These are phyloP conservation scores for Inosperma sp. DNA, from an alignment of 768 basidiomycete species.

Conservation along the genomic window DNA sequence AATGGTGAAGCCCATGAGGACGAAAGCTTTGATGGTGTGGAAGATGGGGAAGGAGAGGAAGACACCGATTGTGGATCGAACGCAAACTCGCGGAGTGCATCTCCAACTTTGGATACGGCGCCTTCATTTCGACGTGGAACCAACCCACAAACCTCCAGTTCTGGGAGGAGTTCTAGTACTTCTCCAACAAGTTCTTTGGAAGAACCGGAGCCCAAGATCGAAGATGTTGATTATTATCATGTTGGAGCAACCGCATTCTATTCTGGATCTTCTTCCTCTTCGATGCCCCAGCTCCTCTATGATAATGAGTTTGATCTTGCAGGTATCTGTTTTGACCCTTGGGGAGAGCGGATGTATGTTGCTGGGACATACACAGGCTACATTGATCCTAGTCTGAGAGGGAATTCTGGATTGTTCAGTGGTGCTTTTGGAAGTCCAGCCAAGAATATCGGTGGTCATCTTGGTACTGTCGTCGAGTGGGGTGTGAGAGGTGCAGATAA, in stretches of 20 bases:
- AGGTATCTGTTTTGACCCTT: constrained; percentile 31
- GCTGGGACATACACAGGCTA: constrained; percentile 11
- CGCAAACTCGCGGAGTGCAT: constrained; percentile 2
- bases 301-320: constrained; percentile 29
- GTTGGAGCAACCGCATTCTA: neutral
- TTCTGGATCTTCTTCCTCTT: neutral
- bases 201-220: no score
- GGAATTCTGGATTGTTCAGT: constrained; percentile 11
- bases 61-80: constrained; percentile 15
- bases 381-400: constrained; percentile 1
- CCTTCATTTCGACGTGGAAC: neutral
- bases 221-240: neutral
- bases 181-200: constrained; percentile 11
- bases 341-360: constrained; percentile 30
- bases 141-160: neutral
- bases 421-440: constrained; percentile 10
- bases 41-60: constrained; percentile 9
- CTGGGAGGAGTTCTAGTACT: constrained; percentile 10
- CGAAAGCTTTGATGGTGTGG: constrained; percentile 12
- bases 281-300: constrained; percentile 7
- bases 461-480: constrained; percentile 63
- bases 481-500: constrained; percentile 65
- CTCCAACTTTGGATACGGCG: neutral
- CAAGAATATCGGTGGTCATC: neutral
- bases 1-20: constrained; percentile 14